Evolutionary conservation across 495 filamentous ascomycete genomes (phyloP), one percentile per base, ranked within the genome.

Genomic region (Talaromyces adpressus): DNA sequence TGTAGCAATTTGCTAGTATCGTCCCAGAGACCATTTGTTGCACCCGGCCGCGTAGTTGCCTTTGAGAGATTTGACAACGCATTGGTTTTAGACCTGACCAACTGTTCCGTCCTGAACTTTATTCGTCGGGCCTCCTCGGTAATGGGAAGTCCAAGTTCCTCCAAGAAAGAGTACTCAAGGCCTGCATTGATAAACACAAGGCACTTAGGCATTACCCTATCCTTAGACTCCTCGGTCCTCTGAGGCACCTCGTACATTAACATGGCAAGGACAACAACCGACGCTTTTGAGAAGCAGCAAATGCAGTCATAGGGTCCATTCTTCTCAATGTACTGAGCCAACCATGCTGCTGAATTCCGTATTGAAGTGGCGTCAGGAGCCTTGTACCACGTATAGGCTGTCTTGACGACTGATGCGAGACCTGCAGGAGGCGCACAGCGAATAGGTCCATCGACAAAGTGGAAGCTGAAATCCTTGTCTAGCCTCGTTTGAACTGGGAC

Each of bases 381-480:
- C 2, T 49, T 49, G 45, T 49, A 49, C 45, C 45, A 49, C 45
- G 45, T 49, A 49, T 49, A 49, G n/a, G 45, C 45, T 16, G 45
- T 16, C 45, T 16, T 16, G 45, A 49, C 45, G 3, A 49, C 45
- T 49, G 45, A 49, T 14, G 82, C 79, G 53, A 86, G 70, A 22
- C 83, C 85, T 0, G 82, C 69, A 0, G 85, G 83, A 1, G 84
- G 69, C 6, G 65, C 52, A 29, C 62, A 70, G 30, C 67, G 62
- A 60, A 77, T 77, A 22, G 79, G 81, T 4, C 71, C 86, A 63
- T 88, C 81, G 62, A 82, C 23, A 65, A 87, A 87, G 65, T 86
- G 80, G 71, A 86, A 86, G 39, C 73, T 59, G 34, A 78, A 66
- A 70, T 73, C 34, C 23, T 70, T 65, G 32, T 72, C 61, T 20